phyloP scores from a whole-genome alignment of 257 asterid species.

The Nicotiana obtusifolia region DNA sequence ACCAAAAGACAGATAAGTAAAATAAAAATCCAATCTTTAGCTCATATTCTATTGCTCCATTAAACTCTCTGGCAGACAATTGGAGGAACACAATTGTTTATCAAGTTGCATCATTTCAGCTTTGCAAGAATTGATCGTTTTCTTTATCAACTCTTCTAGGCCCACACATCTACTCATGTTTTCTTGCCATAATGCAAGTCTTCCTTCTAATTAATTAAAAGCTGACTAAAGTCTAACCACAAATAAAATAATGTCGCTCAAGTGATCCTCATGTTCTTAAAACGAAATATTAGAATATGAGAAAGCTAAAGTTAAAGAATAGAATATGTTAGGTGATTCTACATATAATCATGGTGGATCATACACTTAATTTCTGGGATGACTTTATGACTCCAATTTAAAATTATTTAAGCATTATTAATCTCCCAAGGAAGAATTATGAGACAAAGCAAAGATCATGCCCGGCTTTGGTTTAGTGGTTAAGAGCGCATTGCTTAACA shows the following conservation, averaged over 20 bases:
- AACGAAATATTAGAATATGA: background rate
- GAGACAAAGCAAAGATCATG: background rate
- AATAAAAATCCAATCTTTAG: slow-evolving; percentile 31
- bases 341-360: background rate
- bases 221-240: background rate
- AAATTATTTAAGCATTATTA: background rate
- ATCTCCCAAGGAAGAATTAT: background rate
- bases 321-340: background rate
- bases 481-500: background rate
- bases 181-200: slow-evolving; percentile 31
- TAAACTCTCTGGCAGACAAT: slow-evolving; percentile 8
- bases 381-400: background rate
- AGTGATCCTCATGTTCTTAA: slow-evolving; percentile 3
- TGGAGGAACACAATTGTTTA: slow-evolving; percentile 15
- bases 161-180: slow-evolving; percentile 53
- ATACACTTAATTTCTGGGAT: background rate
- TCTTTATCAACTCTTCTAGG: slow-evolving; percentile 21
- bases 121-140: slow-evolving; percentile 9
- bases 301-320: slow-evolving; percentile 4
- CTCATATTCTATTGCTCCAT: slow-evolving; percentile 20
- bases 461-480: background rate
- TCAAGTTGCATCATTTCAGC: slow-evolving; percentile 16
- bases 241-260: background rate
- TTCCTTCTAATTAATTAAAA: background rate
- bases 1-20: slow-evolving; percentile 39